Base-by-base conservation (phyloP, 2,329 filamentous ascomycete genomes). In the Tolypocladium ophioglossoides region DNA sequence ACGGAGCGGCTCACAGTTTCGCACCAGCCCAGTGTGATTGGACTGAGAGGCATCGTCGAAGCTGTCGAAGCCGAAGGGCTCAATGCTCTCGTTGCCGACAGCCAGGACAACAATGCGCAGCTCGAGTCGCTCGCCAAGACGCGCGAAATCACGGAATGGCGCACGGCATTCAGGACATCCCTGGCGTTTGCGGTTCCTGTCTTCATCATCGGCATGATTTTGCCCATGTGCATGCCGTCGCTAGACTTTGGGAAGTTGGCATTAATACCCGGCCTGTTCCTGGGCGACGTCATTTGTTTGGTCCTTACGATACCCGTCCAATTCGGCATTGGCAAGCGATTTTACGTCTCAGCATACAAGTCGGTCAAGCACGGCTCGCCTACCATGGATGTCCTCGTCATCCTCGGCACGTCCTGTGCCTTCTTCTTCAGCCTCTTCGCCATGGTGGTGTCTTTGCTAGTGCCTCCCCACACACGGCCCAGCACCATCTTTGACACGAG, bases 311-410 rank as follows among this genome's bases (percentile, higher is more conserved):
- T 96, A 62, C 94, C 94, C 35, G 86, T 99, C 10, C 94, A 99
- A 69, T 99, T 99, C 64, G 94, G 94, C 61, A 89, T 99, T 64
- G 94, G 94, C 59, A 91, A 85, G 71, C 87, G 94, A 16, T 99
- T 97, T 68, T 99, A 99, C 68, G 70, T 86, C 55, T 94, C 90
- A 30, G 91, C 92, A n/a, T 97, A 82, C 73, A 96, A 95, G 68
- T 96, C 91, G 1, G 69, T 99, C 62, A 90, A 87, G 70, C 94
- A 99, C 68, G 82, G 84, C 22, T 88, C 91, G 6, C 92, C 94
- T 0, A 99, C 94, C 1, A 99, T 99, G 94, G 94, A 99, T 67
- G 94, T 97, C 1, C 78, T 99, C 24, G 89, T 99, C 52, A 89
- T 96, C 55, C 75, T 99, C 20, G 94, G 94, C 52, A 99, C 94